phyloP scores from a whole-genome alignment of 768 basidiomycete genomes.

The Lentinula aciculospora region DNA sequence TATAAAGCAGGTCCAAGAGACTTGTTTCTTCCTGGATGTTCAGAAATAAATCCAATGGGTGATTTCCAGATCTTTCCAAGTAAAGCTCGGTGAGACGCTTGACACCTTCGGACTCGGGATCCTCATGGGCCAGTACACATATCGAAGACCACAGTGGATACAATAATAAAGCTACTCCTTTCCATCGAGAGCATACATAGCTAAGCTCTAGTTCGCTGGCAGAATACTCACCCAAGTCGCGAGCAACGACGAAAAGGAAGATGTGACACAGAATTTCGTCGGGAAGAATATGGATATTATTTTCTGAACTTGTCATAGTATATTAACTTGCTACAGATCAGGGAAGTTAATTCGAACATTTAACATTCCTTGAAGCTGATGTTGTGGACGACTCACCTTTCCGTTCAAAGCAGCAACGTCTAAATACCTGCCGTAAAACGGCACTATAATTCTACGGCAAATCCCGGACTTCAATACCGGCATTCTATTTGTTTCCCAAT shows the following conservation, averaged over 20 bases:
- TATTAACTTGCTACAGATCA: no score
- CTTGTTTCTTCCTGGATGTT: background rate
- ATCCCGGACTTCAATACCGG: no score
- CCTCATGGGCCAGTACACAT: background rate
- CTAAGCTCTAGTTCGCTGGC: background rate
- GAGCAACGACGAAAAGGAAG: background rate
- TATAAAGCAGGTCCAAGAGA: background rate
- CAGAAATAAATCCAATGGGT: background rate
- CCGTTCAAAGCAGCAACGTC: no score
- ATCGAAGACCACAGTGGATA: background rate
- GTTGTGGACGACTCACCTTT: no score
- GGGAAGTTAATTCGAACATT: no score
- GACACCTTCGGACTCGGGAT: background rate
- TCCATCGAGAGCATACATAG: conserved; percentile 3
- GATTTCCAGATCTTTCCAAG: background rate
- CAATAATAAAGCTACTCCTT: background rate
- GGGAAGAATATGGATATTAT: background rate
- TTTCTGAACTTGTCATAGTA: background rate
- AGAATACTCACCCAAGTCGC: background rate
- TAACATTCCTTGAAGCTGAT: no score
- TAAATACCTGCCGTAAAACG: no score
- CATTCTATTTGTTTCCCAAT: no score
- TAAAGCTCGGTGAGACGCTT: background rate
- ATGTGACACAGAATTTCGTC: background rate
- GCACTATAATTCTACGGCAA: no score